Conservation (phyloP, 768 basidiomycete species). For the Coprinopsis cinerea region DNA sequence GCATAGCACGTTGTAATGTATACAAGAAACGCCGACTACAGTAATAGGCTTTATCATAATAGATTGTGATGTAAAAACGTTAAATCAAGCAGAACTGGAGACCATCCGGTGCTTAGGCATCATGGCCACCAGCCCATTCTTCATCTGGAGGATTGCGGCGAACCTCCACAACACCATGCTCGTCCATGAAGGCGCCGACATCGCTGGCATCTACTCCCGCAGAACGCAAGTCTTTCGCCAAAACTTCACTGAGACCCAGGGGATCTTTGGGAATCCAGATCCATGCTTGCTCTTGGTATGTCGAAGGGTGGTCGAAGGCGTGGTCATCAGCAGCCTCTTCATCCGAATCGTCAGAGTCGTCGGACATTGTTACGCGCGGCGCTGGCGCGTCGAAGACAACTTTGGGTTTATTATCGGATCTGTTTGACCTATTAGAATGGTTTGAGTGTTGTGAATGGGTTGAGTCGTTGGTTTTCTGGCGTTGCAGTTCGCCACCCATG, state of each 20-base stretch:
- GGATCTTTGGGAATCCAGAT: slow-evolving; percentile 42
- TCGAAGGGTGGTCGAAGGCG: slow-evolving; percentile 44
- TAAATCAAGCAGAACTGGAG: background rate
- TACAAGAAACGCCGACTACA: background rate
- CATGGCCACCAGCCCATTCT: slow-evolving; percentile 35
- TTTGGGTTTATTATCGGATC: slow-evolving; percentile 14
- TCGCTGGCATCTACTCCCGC: slow-evolving; percentile 39
- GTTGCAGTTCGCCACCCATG: slow-evolving; percentile 2
- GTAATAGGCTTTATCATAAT: background rate
- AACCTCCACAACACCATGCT: slow-evolving; percentile 38
- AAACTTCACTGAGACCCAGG: slow-evolving; percentile 34
- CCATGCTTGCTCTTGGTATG: slow-evolving; percentile 39
- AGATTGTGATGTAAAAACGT: background rate
- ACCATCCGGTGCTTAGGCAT: slow-evolving; percentile 20
- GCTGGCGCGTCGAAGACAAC: slow-evolving; percentile 26
- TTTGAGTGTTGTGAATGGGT: slow-evolving; percentile 12
- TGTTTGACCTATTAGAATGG: slow-evolving; percentile 14
- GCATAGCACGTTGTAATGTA: background rate
- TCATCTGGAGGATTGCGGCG: slow-evolving; percentile 41
- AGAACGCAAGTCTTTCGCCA: slow-evolving; percentile 30
- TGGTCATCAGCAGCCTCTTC: slow-evolving; percentile 34
- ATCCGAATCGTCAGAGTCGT: slow-evolving; percentile 19
- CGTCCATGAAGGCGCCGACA: slow-evolving; percentile 38
- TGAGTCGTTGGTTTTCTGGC: slow-evolving; percentile 11
- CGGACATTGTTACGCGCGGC: slow-evolving; percentile 25